Base-by-base conservation (phyloP, 2,329 filamentous ascomycete genomes). In the Scedosporium boydii region DNA sequence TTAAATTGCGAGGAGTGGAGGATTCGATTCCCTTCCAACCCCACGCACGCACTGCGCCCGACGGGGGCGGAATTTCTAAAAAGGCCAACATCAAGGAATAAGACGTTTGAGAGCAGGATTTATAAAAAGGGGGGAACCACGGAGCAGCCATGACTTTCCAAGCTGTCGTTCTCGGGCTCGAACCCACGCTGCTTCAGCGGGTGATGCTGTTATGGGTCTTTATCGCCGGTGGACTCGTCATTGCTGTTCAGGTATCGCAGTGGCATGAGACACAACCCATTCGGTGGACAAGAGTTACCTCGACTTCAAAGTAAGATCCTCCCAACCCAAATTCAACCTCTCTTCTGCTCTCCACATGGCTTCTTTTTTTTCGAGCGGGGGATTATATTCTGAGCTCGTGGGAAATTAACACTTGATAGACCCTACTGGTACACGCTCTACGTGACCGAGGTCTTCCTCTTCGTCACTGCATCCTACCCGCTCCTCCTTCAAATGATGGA, bases 401-500 rank as follows among this genome's bases (percentile, higher is more conserved):
- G n/a, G 21, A 12, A 12, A n/a, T 18, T 34, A 34, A 27, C 53
- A 55, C 21, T 21, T 10, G 5, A 10, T 58, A 69, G 67, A 62
- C 63, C 62, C 27, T 65, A 63, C 64, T 70, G 66, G 67, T 66
- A 65, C 62, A 63, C 64, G 10, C 62, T 68, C 51, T 68, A 68
- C 64, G 63, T 66, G 59, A 57, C 65, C 62, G 64, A 68, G 57
- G 44, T 62, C 38, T 63, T 68, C 58, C 64, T 67, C 55, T 63
- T 66, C 62, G 48, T 65, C 62, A 29, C 64, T 55, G 62, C 62
- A 59, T 60, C 62, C 29, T 63, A 70, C 62, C 67, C 65, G 65
- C 70, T 69, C 64, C 66, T 69, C 66, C 63, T 62, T 65, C 68
- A 69, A 58, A 71, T 66, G 64, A 69, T 67, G 67, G 63, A 63